Evolutionary conservation across 2,329 filamentous ascomycete genomes (phyloP).

Genomic region (Akanthomyces lecanii): DNA sequence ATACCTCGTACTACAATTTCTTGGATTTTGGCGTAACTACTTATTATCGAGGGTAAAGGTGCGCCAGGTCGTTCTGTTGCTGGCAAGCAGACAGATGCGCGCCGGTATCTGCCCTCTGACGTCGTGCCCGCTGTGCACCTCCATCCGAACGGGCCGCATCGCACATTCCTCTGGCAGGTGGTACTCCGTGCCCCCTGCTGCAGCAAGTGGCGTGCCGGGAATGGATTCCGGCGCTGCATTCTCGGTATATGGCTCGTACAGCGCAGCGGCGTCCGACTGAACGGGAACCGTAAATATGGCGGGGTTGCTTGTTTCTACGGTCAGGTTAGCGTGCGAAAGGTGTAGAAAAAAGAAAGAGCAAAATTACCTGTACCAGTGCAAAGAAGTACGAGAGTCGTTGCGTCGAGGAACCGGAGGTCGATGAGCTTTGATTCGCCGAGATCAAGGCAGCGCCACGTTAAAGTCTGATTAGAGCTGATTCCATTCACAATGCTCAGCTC

Average conservation of each 20-base stretch:
- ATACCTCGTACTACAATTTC: too few species aligned
- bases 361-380: slow-evolving; percentile 38
- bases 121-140: slow-evolving; percentile 43
- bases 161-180: slow-evolving; percentile 27
- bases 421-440: slow-evolving; percentile 44
- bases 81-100: slow-evolving; percentile 48
- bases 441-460: slow-evolving; percentile 37
- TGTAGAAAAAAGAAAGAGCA: too few species aligned
- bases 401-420: slow-evolving; percentile 66
- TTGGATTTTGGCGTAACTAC: background rate
- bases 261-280: slow-evolving; percentile 31
- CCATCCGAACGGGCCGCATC: slow-evolving; percentile 44
- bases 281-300: slow-evolving; percentile 35
- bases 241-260: slow-evolving; percentile 35
- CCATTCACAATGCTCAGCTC: slow-evolving; percentile 52
- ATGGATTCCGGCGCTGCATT: slow-evolving; percentile 15
- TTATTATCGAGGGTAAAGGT: slow-evolving; percentile 35
- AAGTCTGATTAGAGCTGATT: slow-evolving; percentile 46
- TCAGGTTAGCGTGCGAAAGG: background rate
- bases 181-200: slow-evolving; percentile 22
- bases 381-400: slow-evolving; percentile 57
- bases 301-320: slow-evolving; percentile 24
- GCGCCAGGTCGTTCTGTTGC: slow-evolving; percentile 43
- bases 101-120: slow-evolving; percentile 44
- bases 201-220: slow-evolving; percentile 12